phyloP scores from a whole-genome alignment of 345 rosid species.

The Punica granatum region DNA sequence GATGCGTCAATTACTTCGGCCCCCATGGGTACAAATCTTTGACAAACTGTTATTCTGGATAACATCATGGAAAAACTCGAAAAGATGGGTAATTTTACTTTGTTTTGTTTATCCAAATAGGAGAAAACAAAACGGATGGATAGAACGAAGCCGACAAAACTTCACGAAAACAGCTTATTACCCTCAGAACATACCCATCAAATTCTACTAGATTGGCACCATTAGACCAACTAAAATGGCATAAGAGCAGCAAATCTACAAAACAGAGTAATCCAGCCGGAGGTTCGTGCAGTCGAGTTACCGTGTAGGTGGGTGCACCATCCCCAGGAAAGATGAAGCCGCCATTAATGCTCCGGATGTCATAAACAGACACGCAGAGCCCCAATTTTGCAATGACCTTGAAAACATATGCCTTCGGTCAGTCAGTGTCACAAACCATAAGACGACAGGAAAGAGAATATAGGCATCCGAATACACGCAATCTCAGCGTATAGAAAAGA shows the following conservation, averaged over 20 bases:
- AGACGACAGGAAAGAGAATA: not conserved
- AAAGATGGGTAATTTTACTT: too few relatives aligned
- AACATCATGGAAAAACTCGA: too few relatives aligned
- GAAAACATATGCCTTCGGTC: not conserved
- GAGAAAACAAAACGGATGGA: too few relatives aligned
- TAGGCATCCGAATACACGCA: not conserved
- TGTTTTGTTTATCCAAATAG: too few relatives aligned
- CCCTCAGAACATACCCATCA: not conserved
- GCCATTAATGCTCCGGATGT: constrained; percentile 46
- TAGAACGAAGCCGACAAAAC: too few relatives aligned
- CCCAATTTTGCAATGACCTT: constrained; percentile 76
- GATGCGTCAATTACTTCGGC: not conserved
- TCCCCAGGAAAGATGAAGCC: constrained; percentile 77
- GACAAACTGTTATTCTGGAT: too few relatives aligned
- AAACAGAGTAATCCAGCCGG: not conserved
- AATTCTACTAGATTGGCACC: too few relatives aligned
- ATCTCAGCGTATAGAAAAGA: not conserved
- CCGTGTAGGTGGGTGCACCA: constrained; percentile 82
- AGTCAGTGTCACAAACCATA: not conserved
- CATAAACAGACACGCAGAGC: constrained; percentile 70
- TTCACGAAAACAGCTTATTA: too few relatives aligned
- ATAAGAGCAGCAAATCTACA: too few relatives aligned
- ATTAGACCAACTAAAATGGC: too few relatives aligned
- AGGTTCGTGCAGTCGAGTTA: constrained; percentile 13
- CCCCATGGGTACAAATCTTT: not conserved